Evolutionary conservation across 129 eudicot genomes (phyloP).

Genomic region (Flaveria trinervia): DNA sequence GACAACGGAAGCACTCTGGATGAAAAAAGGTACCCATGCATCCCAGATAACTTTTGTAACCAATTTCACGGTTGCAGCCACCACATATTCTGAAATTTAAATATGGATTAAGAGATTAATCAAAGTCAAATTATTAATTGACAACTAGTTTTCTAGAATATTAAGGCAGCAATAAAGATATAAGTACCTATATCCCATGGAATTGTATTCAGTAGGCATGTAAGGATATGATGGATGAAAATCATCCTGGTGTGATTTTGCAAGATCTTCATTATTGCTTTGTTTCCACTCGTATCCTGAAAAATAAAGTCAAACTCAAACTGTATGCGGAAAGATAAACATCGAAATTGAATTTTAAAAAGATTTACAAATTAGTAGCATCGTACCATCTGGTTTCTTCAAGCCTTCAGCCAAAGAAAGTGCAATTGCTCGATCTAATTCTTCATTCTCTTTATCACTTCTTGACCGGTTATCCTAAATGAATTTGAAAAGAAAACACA

Average conservation of each 20-base stretch:
- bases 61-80: constrained; percentile 85
- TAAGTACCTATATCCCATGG: constrained; percentile 57
- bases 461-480: constrained; percentile 72
- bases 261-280: constrained; percentile 54
- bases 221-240: constrained; percentile 63
- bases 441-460: constrained; percentile 74
- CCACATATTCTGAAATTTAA: constrained; percentile 68
- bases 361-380: neutral
- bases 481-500: constrained; percentile 9
- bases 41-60: constrained; percentile 74
- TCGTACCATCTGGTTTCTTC: constrained; percentile 68
- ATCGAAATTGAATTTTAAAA: neutral
- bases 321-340: neutral
- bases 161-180: neutral
- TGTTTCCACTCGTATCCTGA: constrained; percentile 59
- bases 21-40: constrained; percentile 92
- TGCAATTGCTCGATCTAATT: constrained; percentile 83
- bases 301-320: constrained; percentile 22
- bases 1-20: constrained; percentile 89
- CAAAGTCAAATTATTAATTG: constrained; percentile 9
- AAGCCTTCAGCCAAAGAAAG: constrained; percentile 81
- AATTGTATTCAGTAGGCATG: constrained; percentile 52
- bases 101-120: constrained; percentile 23
- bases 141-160: neutral
- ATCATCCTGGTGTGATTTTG: constrained; percentile 54